A percentile compares a stretch with the other conserved stretches of the same genome.
These are phyloP conservation scores for Skeletonema marinoi DNA, from an alignment of 108 stramenopile species.

Conservation along the genomic window DNA sequence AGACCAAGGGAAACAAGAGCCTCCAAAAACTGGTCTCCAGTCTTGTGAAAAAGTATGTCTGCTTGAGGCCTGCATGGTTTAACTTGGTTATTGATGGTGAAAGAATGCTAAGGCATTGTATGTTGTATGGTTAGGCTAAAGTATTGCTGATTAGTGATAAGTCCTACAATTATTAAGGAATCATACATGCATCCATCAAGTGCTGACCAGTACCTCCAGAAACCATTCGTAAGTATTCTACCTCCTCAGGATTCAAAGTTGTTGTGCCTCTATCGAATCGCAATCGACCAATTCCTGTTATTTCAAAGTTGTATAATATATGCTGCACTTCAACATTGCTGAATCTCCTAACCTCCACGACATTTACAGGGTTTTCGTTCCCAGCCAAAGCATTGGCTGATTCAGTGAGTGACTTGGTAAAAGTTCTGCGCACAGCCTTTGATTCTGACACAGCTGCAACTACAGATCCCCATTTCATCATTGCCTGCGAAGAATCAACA, in stretches of 20 bases:
- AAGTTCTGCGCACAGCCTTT: constrained; percentile 54
- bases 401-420: constrained; percentile 59
- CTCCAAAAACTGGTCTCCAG: too few relatives aligned
- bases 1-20: too few relatives aligned
- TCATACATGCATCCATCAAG: constrained; percentile 70
- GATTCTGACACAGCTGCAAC: constrained; percentile 70
- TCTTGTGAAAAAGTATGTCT: too few relatives aligned
- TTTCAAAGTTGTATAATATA: constrained; percentile 79
- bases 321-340: constrained; percentile 77
- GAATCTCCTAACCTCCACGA: constrained; percentile 72
- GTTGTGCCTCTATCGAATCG: constrained; percentile 84
- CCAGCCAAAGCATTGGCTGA: constrained; percentile 32
- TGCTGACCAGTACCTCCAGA: constrained; percentile 74
- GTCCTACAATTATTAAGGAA: constrained; percentile 11
- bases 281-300: constrained; percentile 78
- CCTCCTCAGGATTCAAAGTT: constrained; percentile 76
- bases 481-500: constrained; percentile 2
- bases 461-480: constrained; percentile 73
- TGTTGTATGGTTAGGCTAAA: too few relatives aligned
- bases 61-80: too few relatives aligned
- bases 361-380: constrained; percentile 26
- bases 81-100: too few relatives aligned
- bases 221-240: constrained; percentile 78
- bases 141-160: too few relatives aligned
- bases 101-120: too few relatives aligned